Evolutionary conservation across 1,284 basidiomycete species (phyloP).

Genomic region (Vanrija sp.): DNA sequence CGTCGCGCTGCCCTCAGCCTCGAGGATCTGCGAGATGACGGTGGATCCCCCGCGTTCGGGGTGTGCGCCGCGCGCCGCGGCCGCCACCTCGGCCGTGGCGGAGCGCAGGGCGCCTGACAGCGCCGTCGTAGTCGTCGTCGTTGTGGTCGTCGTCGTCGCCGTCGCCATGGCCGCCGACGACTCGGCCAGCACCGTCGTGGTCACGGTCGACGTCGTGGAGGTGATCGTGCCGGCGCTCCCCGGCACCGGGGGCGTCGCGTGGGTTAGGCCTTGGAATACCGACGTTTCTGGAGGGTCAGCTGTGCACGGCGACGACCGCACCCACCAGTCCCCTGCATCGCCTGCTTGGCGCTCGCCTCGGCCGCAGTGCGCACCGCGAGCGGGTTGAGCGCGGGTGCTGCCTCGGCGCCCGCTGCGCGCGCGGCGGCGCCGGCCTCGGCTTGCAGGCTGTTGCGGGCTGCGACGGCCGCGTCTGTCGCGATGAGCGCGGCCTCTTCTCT

Average conservation of each 20-base stretch:
- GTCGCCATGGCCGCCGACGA: slow-evolving; percentile 3
- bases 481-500: slow-evolving; percentile 38
- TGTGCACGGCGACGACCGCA: neutral
- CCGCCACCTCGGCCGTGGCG: neutral
- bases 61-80: too few species aligned
- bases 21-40: slow-evolving; percentile 25
- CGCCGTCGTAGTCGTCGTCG: slow-evolving; percentile 2
- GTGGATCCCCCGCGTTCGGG: neutral
- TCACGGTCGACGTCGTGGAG: slow-evolving; percentile 6
- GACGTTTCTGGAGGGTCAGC: slow-evolving; percentile 2
- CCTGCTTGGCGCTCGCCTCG: slow-evolving; percentile 28
- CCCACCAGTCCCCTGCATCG: slow-evolving; percentile 13
- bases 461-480: slow-evolving; percentile 25
- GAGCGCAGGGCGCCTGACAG: too few species aligned
- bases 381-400: slow-evolving; percentile 24
- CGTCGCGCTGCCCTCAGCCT: slow-evolving; percentile 31
- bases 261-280: neutral
- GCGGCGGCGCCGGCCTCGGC: slow-evolving; percentile 26
- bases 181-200: slow-evolving; percentile 3
- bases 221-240: neutral
- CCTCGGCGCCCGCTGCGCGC: slow-evolving; percentile 19
- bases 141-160: slow-evolving; percentile 21
- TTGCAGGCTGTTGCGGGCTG: slow-evolving; percentile 24
- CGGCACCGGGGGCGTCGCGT: neutral
- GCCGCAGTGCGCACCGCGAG: slow-evolving; percentile 33